Conservation (phyloP, 441 rosid genomes). For the Geranium incanum region DNA sequence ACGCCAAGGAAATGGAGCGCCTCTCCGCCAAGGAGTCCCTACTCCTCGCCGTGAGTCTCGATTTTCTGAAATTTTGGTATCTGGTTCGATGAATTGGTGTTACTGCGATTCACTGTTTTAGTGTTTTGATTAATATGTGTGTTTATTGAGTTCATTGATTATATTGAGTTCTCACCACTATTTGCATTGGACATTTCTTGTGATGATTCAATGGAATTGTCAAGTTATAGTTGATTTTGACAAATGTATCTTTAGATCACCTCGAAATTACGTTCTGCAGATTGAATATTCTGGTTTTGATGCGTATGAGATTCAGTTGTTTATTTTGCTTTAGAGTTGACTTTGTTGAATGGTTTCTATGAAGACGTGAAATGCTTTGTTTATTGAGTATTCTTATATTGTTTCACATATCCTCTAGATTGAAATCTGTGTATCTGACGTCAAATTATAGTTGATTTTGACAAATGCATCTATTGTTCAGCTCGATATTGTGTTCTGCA, state of each 20-base stretch:
- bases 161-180: not conserved
- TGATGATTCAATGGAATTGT: not conserved
- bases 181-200: conserved; percentile 2
- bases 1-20: conserved; percentile 88
- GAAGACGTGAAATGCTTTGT: too few species aligned
- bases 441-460: conserved; percentile 1
- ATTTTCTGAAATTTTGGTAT: not conserved
- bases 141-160: not conserved
- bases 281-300: conserved; percentile 1
- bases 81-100: not conserved
- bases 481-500: not conserved
- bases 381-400: not conserved
- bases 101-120: not conserved
- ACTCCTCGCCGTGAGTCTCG: conserved; percentile 61
- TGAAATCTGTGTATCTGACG: conserved; percentile 4
- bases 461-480: not conserved
- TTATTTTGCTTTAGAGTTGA: not conserved
- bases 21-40: conserved; percentile 92
- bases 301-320: not conserved
- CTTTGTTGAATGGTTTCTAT: not conserved
- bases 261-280: not conserved
- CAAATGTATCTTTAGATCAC: not conserved
- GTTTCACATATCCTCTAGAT: conserved; percentile 13
- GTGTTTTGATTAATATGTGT: not conserved
- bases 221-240: conserved; percentile 3